Base-by-base conservation (phyloP, 768 basidiomycete species). In the Dentipellis sp. region DNA sequence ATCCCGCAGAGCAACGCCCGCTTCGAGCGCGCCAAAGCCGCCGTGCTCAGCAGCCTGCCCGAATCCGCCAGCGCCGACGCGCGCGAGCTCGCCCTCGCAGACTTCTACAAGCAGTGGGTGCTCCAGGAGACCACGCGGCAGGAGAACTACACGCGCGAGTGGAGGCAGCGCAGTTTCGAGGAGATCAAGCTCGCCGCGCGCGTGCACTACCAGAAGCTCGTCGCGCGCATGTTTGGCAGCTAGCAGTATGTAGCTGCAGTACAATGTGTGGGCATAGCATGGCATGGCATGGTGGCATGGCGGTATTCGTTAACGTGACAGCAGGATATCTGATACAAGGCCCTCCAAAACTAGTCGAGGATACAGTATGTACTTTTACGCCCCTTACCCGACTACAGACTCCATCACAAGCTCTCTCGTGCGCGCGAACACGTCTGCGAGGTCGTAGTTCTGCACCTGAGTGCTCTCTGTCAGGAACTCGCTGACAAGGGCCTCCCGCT, bases 51-150 rank as follows among this genome's bases (percentile, higher is more conserved):
- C 9, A 75, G 80, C 53, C 74, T 88, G 23, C 83, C 84, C 0
- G 65, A 73, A 9, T 68, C 74, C 2, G 71, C 79, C 8, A 72
- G 80, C 0, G 50, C 74, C 0, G 72, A 80, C 45, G 79, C 80
- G 64, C 83, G 77, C 63, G 88, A 92, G 66, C 69, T 71, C n/a
- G 83, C 84, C 0, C 73, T 91, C 22, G 84, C 87, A 16, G 77
- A 78, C 42, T 91, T 92, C 69, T 88, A 88, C 71, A 74, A 70
- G 50, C 76, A 78, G 60, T 93, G 91, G 91, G 73, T 87, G 46
- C 72, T 77, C 64, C 86, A 87, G 65, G 89, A 93, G 69, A 73
- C 72, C 35, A 60, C 65, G 2, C 75, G 78, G 34, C 80, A 82
- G 53, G 76, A 75, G 52, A 74, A 68, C 38, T 93, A 91, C 67